Evolutionary conservation across 495 filamentous ascomycete species (phyloP).

Genomic region (Sporormia fimetaria): DNA sequence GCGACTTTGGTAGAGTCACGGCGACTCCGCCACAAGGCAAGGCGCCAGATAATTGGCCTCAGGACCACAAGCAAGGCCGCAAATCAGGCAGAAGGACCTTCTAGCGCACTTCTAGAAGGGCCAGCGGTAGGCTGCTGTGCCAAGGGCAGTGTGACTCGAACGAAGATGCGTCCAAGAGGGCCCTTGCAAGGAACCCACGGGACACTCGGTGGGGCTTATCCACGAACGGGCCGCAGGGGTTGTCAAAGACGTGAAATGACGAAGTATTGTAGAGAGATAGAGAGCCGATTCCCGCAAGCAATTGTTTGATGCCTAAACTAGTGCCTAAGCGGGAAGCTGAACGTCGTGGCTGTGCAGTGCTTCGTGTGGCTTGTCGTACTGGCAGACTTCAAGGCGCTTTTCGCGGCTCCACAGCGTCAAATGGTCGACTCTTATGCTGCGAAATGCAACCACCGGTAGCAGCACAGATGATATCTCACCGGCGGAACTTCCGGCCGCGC

Average conservation of each 20-base stretch:
- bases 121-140: background rate
- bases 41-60: background rate
- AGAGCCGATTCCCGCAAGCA: too few relatives aligned
- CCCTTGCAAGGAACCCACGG: conserved; percentile 9
- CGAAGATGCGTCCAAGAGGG: background rate
- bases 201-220: conserved; percentile 9
- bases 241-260: background rate
- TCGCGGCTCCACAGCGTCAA: too few relatives aligned
- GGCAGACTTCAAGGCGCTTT: too few relatives aligned
- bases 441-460: too few relatives aligned
- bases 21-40: conserved; percentile 4
- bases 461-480: too few relatives aligned
- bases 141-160: conserved; percentile 4
- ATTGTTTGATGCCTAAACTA: too few relatives aligned
- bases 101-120: conserved; percentile 8
- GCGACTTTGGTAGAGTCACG: background rate
- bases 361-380: too few relatives aligned
- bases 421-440: too few relatives aligned
- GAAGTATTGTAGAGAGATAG: background rate
- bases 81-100: conserved; percentile 6
- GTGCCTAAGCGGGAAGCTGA: too few relatives aligned
- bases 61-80: conserved; percentile 3
- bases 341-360: too few relatives aligned
- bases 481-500: too few relatives aligned
- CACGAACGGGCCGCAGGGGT: too few relatives aligned